Percentiles rank a stretch among this genome's conserved stretches.
These are phyloP conservation scores for Wickerhamiella domercqiae DNA, from an alignment of 805 yeast genomes.

Conservation along the genomic window DNA sequence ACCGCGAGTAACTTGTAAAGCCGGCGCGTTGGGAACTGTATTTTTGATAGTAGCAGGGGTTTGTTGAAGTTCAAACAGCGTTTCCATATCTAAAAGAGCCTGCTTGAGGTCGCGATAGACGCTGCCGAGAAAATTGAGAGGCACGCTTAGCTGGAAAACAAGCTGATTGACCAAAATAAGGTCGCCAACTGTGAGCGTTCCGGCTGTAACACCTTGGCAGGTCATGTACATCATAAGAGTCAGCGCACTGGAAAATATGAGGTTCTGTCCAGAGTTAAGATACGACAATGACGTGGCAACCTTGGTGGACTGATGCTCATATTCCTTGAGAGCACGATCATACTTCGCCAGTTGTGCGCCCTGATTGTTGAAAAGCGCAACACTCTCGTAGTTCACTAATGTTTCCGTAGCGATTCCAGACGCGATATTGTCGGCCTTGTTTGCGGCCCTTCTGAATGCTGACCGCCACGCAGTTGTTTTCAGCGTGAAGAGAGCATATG, in stretches of 20 bases:
- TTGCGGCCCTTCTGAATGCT: constrained; percentile 73
- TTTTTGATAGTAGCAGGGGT: constrained; percentile 54
- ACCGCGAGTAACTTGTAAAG: constrained; percentile 32
- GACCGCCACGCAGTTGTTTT: constrained; percentile 95
- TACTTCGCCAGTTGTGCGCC: constrained; percentile 62
- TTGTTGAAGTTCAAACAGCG: constrained; percentile 70
- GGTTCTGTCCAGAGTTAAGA: constrained; percentile 61
- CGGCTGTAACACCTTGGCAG: constrained; percentile 77
- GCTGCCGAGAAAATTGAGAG: constrained; percentile 84
- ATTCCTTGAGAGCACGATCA: constrained; percentile 53
- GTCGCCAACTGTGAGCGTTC: constrained; percentile 81
- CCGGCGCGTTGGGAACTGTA: constrained; percentile 40
- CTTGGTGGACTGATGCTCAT: constrained; percentile 54
- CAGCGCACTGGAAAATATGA: constrained; percentile 71
- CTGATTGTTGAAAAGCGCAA: constrained; percentile 89
- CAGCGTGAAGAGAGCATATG: constrained; percentile 76
- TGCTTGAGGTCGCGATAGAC: constrained; percentile 92
- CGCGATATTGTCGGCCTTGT: constrained; percentile 88
- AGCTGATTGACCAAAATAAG: constrained; percentile 86
- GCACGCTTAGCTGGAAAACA: constrained; percentile 90
- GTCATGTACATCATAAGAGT: constrained; percentile 99
- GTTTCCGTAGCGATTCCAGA: constrained; percentile 91
- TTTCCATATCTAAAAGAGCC: constrained; percentile 88
- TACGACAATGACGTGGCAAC: constrained; percentile 66
- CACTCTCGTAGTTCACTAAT: constrained; percentile 84